phyloP scores from a whole-genome alignment of 1,284 basidiomycete genomes.

The Microbotryum intermedium region DNA sequence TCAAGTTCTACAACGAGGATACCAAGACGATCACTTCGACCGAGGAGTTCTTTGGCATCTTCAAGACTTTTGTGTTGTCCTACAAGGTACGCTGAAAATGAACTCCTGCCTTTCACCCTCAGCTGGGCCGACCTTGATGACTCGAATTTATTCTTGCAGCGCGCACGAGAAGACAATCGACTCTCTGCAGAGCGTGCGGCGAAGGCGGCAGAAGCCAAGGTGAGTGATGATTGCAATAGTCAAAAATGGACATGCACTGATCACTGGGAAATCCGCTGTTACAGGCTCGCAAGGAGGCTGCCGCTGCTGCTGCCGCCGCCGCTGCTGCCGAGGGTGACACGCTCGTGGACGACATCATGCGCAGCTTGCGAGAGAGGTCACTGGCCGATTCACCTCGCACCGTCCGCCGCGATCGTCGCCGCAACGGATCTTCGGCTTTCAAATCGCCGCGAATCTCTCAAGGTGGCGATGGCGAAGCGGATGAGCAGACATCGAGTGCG shows the following conservation, averaged over 20 bases:
- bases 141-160: not conserved
- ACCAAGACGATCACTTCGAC: constrained; percentile 48
- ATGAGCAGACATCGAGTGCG: too few species aligned
- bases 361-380: constrained; percentile 17
- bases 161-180: constrained; percentile 22
- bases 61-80: constrained; percentile 87
- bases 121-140: too few species aligned
- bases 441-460: not conserved
- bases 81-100: constrained; percentile 48
- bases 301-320: constrained; percentile 10
- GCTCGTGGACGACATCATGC: constrained; percentile 27
- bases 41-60: constrained; percentile 84
- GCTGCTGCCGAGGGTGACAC: constrained; percentile 14
- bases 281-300: constrained; percentile 26
- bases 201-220: constrained; percentile 13
- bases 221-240: not conserved
- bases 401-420: constrained; percentile 5
- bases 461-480: too few species aligned
- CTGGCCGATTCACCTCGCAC: constrained; percentile 15
- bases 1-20: constrained; percentile 85
- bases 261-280: not conserved
- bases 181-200: constrained; percentile 10
- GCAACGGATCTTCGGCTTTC: not conserved
- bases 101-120: not conserved
- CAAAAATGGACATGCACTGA: accelerated